Evolutionary conservation across 306 rosid species (phyloP).

Genomic region (Gastrolobium villosum): DNA sequence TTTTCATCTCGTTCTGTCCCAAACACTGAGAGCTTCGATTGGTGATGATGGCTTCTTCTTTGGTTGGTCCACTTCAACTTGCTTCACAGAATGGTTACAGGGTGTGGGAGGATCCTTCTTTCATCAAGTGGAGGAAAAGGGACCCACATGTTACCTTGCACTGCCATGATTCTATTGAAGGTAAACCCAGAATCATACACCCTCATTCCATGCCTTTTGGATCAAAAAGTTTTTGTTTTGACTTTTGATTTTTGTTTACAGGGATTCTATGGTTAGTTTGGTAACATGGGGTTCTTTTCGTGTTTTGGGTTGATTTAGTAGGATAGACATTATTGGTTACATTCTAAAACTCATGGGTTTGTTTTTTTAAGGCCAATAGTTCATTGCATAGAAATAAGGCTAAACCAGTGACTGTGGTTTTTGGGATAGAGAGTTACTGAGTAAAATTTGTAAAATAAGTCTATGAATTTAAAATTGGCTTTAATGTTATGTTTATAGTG

Average conservation of each 20-base stretch:
- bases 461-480: not conserved
- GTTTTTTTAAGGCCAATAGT: not conserved
- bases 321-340: not conserved
- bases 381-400: slow-evolving; percentile 14
- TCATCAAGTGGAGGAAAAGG: slow-evolving; percentile 94
- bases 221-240: not conserved
- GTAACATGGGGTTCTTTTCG: not conserved
- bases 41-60: slow-evolving; percentile 51
- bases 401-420: slow-evolving; percentile 35
- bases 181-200: slow-evolving; percentile 43
- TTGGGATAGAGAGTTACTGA: not conserved
- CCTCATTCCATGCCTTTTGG: not conserved
- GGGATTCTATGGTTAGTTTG: slow-evolving; percentile 5
- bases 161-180: slow-evolving; percentile 92
- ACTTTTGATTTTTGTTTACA: not conserved
- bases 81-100: slow-evolving; percentile 65
- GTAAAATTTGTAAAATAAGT: slow-evolving; percentile 20
- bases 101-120: slow-evolving; percentile 90
- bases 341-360: not conserved
- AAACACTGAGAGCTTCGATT: not conserved
- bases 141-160: slow-evolving; percentile 86
- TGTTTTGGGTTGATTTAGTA: slow-evolving; percentile 16
- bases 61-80: slow-evolving; percentile 63
- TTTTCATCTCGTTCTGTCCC: not conserved
- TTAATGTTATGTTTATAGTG: no score